These are phyloP conservation scores for Aspergillus ostianus DNA, from an alignment of 495 filamentous ascomycete genomes.

Conservation along the genomic window DNA sequence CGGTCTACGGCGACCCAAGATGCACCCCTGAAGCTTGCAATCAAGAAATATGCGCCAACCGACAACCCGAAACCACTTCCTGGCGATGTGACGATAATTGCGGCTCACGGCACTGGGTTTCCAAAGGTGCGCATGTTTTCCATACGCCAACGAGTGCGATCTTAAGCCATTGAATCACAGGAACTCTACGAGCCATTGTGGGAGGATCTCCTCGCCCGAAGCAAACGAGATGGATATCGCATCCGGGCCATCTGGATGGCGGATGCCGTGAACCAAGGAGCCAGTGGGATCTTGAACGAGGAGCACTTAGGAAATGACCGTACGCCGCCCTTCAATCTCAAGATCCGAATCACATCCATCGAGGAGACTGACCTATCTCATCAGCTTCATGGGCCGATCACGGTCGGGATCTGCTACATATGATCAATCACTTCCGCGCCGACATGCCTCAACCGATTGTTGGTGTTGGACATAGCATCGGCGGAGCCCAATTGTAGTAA, in stretches of 20 bases:
- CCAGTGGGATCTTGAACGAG: conserved; percentile 69
- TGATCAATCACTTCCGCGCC: conserved; percentile 71
- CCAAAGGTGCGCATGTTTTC: conserved; percentile 52
- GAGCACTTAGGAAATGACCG: conserved; percentile 65
- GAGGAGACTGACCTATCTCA: neutral
- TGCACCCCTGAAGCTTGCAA: conserved; percentile 52
- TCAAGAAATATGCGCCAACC: conserved; percentile 71
- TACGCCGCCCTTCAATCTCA: neutral
- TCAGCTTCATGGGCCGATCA: conserved; percentile 66
- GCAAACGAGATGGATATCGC: conserved; percentile 46
- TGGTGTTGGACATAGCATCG: conserved; percentile 71
- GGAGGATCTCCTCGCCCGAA: conserved; percentile 55
- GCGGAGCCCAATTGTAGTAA: conserved; percentile 51
- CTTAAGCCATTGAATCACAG: conserved; percentile 25
- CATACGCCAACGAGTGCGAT: neutral
- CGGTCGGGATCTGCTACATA: conserved; percentile 68
- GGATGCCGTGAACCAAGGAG: conserved; percentile 66
- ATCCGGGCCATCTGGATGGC: conserved; percentile 75
- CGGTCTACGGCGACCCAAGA: conserved; percentile 53
- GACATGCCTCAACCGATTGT: conserved; percentile 66
- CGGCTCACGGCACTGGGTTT: conserved; percentile 71
- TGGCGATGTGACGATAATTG: conserved; percentile 71
- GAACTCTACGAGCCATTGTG: conserved; percentile 80
- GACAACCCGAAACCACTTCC: conserved; percentile 52
- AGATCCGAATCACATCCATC: neutral